These are phyloP conservation scores for Rasamsonia emersonii DNA, from an alignment of 2,329 filamentous ascomycete species.

Conservation along the genomic window DNA sequence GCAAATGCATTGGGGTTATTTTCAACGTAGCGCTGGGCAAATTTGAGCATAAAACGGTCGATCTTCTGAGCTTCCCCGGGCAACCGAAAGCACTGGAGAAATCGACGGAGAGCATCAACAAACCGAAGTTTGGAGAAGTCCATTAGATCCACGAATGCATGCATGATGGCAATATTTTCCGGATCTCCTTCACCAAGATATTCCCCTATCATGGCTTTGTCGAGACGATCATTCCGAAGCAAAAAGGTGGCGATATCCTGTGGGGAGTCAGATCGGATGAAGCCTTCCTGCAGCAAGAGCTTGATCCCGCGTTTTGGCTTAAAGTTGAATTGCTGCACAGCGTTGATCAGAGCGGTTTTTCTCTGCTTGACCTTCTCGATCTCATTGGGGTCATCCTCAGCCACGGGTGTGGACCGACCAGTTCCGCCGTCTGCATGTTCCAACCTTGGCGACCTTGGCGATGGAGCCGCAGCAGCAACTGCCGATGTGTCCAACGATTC, in stretches of 20 bases:
- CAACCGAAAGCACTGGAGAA: constrained; percentile 87
- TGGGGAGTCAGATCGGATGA: constrained; percentile 71
- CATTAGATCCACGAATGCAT: constrained; percentile 93
- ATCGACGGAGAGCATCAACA: constrained; percentile 82
- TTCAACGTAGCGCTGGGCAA: constrained; percentile 88
- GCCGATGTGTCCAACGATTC: constrained; percentile 64
- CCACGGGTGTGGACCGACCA: constrained; percentile 55
- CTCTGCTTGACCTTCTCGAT: constrained; percentile 91
- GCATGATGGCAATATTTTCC: constrained; percentile 94
- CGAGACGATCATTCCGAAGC: constrained; percentile 68
- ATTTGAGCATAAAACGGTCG: constrained; percentile 98
- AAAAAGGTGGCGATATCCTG: constrained; percentile 80
- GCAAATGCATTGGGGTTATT: constrained; percentile 96
- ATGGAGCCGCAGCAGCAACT: constrained; percentile 38
- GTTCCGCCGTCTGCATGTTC: constrained; percentile 47
- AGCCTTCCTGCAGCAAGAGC: constrained; percentile 69
- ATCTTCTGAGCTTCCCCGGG: constrained; percentile 98
- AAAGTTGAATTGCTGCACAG: constrained; percentile 89
- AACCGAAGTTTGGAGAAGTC: constrained; percentile 87
- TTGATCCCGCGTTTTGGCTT: constrained; percentile 95
- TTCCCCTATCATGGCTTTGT: constrained; percentile 89
- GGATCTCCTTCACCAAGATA: constrained; percentile 89
- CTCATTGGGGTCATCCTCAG: constrained; percentile 85
- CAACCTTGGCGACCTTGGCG: constrained; percentile 50
- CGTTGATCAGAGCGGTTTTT: constrained; percentile 86